Evolutionary conservation across 2,329 filamentous ascomycete species (phyloP), one percentile per base, ranked within the genome.

Genomic region (Eutypella sp.): DNA sequence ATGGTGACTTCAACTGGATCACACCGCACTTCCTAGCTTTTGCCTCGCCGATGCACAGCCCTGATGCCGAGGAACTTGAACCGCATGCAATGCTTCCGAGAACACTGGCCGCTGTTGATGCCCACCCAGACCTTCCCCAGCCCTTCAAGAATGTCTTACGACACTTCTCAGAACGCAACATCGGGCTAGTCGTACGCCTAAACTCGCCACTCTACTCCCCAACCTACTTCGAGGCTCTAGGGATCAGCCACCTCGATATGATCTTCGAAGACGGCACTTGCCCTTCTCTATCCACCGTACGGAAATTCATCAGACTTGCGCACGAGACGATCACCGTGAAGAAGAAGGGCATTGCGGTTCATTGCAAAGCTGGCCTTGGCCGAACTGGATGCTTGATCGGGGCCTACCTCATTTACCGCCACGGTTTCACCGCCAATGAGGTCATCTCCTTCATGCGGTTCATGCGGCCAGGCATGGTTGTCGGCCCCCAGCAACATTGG

Each of bases 1-100:
- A 96, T 75, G 93, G 93, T 52, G 93, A 99, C 71, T 99, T 99
- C 85, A 99, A 99, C 79, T 99, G 93, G 93, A 81, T 99, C 48
- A 95, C 91, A 5, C 91, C 92, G 8, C 76, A 91, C 61, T 99
- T 99, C 71, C 79, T 99, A 42, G 93, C 93, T 19, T 97, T 99
- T 65, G 93, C 93, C 38, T 97, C 92, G 18, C 93, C 93, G 10
- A 90, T 97, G 67, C 85, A 91, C 59, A 76, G 81, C 46, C 88
- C 90, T 5, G 80, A 86, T 11, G 78, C 84, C 8, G 76, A 82
- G 47, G 81, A 79, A 34, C 88, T 89, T 6, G 84, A 90, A 13
- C 73, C 85, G 52, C 96, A 84, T 67, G 77, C 81, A 11, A 75
- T 80, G 13, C 72, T 97, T 8, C 92, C 92, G 7, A 84, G 82